Evolutionary conservation across 2,329 filamentous ascomycete genomes (phyloP).

Genomic region (Talaromyces sp.): DNA sequence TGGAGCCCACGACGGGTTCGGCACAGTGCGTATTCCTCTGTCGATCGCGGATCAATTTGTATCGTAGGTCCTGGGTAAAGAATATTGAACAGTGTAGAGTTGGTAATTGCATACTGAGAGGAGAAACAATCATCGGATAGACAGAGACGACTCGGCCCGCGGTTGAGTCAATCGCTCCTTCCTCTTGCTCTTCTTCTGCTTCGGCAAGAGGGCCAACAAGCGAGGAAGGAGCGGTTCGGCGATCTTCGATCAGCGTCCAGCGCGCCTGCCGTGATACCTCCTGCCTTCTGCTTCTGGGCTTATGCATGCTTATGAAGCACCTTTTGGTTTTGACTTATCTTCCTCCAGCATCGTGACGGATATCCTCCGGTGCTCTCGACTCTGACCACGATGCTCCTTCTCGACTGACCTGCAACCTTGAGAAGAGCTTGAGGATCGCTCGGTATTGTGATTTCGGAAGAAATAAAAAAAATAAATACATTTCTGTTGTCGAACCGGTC

Average conservation of each 20-base stretch:
- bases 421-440: background rate
- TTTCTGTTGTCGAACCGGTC: background rate
- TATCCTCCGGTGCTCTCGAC: background rate
- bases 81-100: no score
- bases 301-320: conserved; percentile 7
- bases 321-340: background rate
- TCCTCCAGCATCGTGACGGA: background rate
- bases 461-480: background rate
- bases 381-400: background rate
- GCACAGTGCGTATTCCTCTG: background rate
- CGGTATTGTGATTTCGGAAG: background rate
- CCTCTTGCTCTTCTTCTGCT: no score
- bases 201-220: background rate
- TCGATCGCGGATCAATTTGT: no score
- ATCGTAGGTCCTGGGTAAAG: no score
- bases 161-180: background rate
- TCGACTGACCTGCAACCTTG: background rate
- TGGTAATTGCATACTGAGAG: no score
- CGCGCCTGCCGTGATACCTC: background rate
- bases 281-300: background rate
- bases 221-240: conserved; percentile 7
- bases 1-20: background rate
- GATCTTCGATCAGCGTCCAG: conserved; percentile 13
- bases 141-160: background rate
- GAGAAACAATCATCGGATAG: background rate